phyloP scores from a whole-genome alignment of 2,329 filamentous ascomycete genomes.

The Xylaria digitata region DNA sequence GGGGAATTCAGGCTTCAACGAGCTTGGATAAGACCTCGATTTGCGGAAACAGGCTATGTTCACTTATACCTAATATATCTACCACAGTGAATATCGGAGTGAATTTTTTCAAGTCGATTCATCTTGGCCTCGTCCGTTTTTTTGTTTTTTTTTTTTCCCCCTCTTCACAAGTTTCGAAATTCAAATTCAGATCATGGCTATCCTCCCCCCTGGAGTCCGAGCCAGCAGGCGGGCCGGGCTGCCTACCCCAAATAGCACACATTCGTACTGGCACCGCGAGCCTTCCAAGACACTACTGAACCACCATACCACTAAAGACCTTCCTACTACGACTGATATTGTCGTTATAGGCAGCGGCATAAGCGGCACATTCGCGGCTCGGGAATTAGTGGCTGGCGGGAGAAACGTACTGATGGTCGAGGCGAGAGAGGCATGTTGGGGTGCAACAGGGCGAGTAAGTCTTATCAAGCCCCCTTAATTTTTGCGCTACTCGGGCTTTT shows the following conservation, averaged over 20 bases:
- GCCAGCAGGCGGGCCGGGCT: conserved; percentile 60
- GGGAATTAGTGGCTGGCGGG: conserved; percentile 65
- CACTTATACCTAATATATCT: not conserved
- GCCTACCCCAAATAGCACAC: conserved; percentile 69
- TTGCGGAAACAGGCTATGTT: not conserved
- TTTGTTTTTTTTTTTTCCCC: too few species aligned
- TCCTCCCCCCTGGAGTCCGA: conserved; percentile 10
- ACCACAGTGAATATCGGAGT: not conserved
- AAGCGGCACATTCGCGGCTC: conserved; percentile 77
- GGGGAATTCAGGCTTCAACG: conserved; percentile 12
- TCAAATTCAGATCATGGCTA: conserved; percentile 11
- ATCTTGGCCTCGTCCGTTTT: not conserved
- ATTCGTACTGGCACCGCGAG: conserved; percentile 79
- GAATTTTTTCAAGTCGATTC: not conserved
- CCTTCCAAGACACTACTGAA: conserved; percentile 72
- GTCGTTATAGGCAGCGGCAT: conserved; percentile 81
- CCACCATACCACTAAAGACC: conserved; percentile 72
- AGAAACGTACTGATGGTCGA: conserved; percentile 77
- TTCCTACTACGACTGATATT: conserved; percentile 73
- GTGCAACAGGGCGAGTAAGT: conserved; percentile 82
- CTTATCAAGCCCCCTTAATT: not conserved
- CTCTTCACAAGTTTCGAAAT: not conserved
- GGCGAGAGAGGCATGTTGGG: conserved; percentile 82
- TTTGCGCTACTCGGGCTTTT: not conserved
- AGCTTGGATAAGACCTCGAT: not conserved